phyloP scores from a whole-genome alignment of 148 eudicot species.

The Spergularia marina region DNA sequence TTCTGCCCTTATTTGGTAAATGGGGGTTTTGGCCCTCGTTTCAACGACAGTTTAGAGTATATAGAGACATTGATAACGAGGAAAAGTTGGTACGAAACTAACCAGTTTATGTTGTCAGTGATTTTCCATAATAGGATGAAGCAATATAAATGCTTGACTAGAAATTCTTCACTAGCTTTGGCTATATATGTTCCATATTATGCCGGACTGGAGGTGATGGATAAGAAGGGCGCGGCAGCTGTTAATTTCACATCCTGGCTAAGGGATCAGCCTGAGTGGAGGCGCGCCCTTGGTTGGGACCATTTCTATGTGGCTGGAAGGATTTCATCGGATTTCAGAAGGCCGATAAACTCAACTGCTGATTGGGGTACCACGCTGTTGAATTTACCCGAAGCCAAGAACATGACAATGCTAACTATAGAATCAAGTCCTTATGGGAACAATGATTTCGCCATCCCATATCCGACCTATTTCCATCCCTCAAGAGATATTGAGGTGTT shows the following conservation, averaged over 20 bases:
- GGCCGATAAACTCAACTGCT: not conserved
- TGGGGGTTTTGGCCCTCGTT: slow-evolving; percentile 27
- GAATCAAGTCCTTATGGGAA: slow-evolving; percentile 25
- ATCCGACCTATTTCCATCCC: slow-evolving; percentile 44
- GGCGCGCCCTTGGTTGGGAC: slow-evolving; percentile 19
- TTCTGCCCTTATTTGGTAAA: slow-evolving; percentile 28
- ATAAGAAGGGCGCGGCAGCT: slow-evolving; percentile 18
- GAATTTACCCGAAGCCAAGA: slow-evolving; percentile 24
- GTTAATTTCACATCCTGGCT: slow-evolving; percentile 26
- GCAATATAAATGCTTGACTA: slow-evolving; percentile 38
- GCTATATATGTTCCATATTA: slow-evolving; percentile 38
- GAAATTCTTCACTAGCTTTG: slow-evolving; percentile 31
- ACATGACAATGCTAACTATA: slow-evolving; percentile 27
- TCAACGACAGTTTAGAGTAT: slow-evolving; percentile 11
- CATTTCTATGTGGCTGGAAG: slow-evolving; percentile 40
- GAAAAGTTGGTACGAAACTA: slow-evolving; percentile 31
- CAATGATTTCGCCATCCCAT: slow-evolving; percentile 36
- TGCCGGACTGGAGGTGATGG: slow-evolving; percentile 32
- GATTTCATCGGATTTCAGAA: slow-evolving; percentile 32
- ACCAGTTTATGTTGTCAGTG: slow-evolving; percentile 34
- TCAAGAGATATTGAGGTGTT: slow-evolving; percentile 21
- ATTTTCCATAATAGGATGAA: slow-evolving; percentile 37
- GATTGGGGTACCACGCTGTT: slow-evolving; percentile 37
- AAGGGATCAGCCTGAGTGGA: slow-evolving; percentile 33
- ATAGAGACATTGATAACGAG: not conserved